Evolutionary conservation across 2,329 filamentous ascomycete genomes (phyloP).

Genomic region (Scedosporium minutisporum): DNA sequence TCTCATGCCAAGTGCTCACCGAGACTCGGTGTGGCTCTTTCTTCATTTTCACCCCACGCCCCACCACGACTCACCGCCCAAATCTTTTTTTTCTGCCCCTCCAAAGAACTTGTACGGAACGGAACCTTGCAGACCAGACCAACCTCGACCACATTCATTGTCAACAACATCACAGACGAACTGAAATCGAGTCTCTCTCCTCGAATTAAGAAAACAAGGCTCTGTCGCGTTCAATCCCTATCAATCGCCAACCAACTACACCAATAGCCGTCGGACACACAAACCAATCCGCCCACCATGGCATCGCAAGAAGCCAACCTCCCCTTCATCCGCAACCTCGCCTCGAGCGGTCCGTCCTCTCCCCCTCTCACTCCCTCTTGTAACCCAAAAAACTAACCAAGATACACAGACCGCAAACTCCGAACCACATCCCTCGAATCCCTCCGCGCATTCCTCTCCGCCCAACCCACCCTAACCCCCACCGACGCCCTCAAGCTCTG

Average conservation of each 20-base stretch:
- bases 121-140: no score
- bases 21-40: not conserved
- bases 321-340: slow-evolving; percentile 76
- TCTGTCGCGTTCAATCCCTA: no score
- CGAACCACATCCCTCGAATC: slow-evolving; percentile 69
- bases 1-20: not conserved
- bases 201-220: not conserved
- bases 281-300: slow-evolving; percentile 18
- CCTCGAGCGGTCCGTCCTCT: slow-evolving; percentile 61
- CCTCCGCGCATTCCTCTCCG: slow-evolving; percentile 67
- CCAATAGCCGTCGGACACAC: no score
- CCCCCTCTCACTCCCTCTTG: not conserved
- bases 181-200: not conserved
- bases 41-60: not conserved
- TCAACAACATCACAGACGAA: not conserved
- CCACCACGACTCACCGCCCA: not conserved
- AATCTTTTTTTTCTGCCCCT: slow-evolving; percentile 7
- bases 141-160: not conserved
- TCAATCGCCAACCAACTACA: no score
- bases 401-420: slow-evolving; percentile 57
- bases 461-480: slow-evolving; percentile 41
- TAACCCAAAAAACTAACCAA: not conserved
- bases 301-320: slow-evolving; percentile 37
- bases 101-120: not conserved
- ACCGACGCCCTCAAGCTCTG: slow-evolving; percentile 79